Evolutionary conservation across 192 early-diverging fungal species (phyloP), one percentile per base, ranked within the genome.

Genomic region (Lobosporangium transversale): DNA sequence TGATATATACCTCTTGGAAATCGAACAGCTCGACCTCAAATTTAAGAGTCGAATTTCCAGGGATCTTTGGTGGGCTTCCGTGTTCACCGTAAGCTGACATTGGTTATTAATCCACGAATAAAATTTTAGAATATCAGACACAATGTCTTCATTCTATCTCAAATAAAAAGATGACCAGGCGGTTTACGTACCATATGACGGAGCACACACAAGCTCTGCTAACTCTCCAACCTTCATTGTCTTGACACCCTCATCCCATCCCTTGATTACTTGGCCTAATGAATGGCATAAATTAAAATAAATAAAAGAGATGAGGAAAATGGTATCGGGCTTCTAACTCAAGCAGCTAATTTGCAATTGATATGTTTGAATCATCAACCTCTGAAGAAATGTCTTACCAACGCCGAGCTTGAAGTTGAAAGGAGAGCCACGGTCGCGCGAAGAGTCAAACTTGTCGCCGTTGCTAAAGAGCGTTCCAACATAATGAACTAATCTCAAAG

Each of bases 401-500:
- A 70, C 60, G 44, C 62, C 62, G 21, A 76, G 68, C 44, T 81
- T 52, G 62, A 70, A 62, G 35, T 47, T 71, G 68, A 81, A 54
- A 23, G 71, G 68, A 12, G 62, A 74, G n/a, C 47, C 50, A 21
- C 80, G 66, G 32, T 78, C 68, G 53, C 80, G 73, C 8, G 80
- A 70, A 21, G 80, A 81, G 48, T 81, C 80, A 44, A 81, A 78
- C 42, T 70, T 66, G 5, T 84, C 76, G 2, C 89, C 90, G 27
- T 81, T 82, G 2, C 71, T 78, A 48, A 85, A 87, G n/a, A 90
- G 45, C 20, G 80, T 86, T 51, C 91, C 91, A 21, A 87, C 87
- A 68, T 92, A 92, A 57, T 92, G 89, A 35, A 75, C 70, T 73
- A 63, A 0, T 10, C 0, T 37, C 18, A 23, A 2, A 12, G 26